Evolutionary conservation across 2,329 filamentous ascomycete genomes (phyloP).

Genomic region (Botrytis aclada): DNA sequence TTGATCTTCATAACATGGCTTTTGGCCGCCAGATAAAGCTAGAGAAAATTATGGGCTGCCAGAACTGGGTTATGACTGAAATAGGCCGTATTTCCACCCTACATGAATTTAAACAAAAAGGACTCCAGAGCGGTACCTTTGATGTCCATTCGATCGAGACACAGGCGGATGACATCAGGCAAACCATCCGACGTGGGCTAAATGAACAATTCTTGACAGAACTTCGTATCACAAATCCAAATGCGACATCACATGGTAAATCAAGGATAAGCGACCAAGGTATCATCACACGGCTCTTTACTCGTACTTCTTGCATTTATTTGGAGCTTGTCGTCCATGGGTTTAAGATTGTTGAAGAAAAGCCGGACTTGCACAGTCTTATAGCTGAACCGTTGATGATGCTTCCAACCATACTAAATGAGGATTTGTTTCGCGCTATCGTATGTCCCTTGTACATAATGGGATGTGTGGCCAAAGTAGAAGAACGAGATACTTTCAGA

Average conservation of each 20-base stretch:
- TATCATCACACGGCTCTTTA: conserved; percentile 31
- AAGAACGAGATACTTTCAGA: conserved; percentile 32
- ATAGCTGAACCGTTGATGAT: conserved; percentile 28
- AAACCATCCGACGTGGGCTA: conserved; percentile 27
- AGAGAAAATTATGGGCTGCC: conserved; percentile 52
- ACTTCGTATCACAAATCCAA: conserved; percentile 22
- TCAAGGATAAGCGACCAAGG: background rate
- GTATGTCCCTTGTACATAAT: conserved; percentile 33
- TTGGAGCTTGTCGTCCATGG: conserved; percentile 32
- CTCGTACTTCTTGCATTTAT: conserved; percentile 30
- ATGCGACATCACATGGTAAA: background rate
- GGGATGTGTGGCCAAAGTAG: conserved; percentile 27
- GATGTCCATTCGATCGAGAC: conserved; percentile 22
- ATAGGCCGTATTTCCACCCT: conserved; percentile 54
- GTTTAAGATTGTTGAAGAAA: conserved; percentile 21
- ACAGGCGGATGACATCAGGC: conserved; percentile 25
- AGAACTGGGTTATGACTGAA: conserved; percentile 56
- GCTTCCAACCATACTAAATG: conserved; percentile 24
- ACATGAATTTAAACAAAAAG: conserved; percentile 53
- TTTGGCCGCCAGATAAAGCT: conserved; percentile 41
- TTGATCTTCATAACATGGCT: conserved; percentile 42
- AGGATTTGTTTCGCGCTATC: conserved; percentile 25
- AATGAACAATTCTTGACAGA: conserved; percentile 23
- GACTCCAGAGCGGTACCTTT: conserved; percentile 34
- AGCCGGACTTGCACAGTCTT: conserved; percentile 20